Conservation (phyloP, 2,329 filamentous ascomycete species). For the Ceratocystis eucalypticola region DNA sequence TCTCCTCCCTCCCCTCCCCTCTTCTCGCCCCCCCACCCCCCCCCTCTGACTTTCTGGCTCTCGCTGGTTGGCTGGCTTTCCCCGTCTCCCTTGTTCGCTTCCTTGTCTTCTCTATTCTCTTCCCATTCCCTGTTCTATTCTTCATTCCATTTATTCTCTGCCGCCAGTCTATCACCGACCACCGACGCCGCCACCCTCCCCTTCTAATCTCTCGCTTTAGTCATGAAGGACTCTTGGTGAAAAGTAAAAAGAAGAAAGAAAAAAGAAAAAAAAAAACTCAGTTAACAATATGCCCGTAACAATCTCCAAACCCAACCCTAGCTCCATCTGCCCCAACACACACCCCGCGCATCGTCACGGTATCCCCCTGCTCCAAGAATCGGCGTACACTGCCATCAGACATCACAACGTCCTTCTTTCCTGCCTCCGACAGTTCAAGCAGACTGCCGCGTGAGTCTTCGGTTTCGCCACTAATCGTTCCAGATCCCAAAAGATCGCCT, state of each 20-base stretch:
- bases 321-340: conserved; percentile 23
- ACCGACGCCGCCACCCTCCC: background rate
- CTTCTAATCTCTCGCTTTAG: background rate
- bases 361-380: conserved; percentile 36
- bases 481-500: conserved; percentile 54
- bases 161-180: background rate
- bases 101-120: background rate
- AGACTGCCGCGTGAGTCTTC: conserved; percentile 31
- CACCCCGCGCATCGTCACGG: conserved; percentile 31
- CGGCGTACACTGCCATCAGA: conserved; percentile 30
- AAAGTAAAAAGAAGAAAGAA: too few species aligned
- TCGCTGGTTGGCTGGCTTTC: too few species aligned
- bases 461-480: conserved; percentile 30
- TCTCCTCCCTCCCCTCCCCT: background rate
- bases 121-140: too few species aligned
- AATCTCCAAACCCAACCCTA: conserved; percentile 34
- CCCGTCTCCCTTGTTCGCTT: background rate
- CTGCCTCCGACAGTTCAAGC: conserved; percentile 34
- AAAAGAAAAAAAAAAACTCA: background rate
- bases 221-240: too few species aligned
- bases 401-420: conserved; percentile 32
- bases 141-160: background rate
- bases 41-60: background rate
- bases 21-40: background rate
- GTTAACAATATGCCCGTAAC: conserved; percentile 26